Conservation (phyloP, 78 protist species). For the Guillardia theta region DNA sequence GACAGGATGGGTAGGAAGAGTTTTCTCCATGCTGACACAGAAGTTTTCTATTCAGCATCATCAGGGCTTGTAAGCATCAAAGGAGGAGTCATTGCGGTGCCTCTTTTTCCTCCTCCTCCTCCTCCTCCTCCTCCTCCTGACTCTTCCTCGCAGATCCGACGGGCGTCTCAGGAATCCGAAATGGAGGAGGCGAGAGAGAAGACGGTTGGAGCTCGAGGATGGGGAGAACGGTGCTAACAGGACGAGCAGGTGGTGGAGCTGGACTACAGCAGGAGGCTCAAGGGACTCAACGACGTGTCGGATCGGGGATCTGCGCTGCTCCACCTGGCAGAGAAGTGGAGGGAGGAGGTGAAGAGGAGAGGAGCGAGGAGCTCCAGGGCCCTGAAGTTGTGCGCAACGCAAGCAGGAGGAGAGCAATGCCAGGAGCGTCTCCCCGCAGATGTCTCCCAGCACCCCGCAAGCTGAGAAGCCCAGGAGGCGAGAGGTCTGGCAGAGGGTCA, state of each 20-base stretch:
- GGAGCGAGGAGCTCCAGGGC: neutral
- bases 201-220: neutral
- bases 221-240: neutral
- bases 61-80: no score
- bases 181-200: neutral
- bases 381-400: neutral
- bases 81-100: no score
- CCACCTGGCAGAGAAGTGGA: neutral
- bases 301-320: neutral
- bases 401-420: neutral
- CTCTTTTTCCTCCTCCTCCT: neutral
- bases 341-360: neutral
- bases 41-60: no score
- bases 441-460: no score
- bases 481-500: neutral
- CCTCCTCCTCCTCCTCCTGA: neutral
- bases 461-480: no score
- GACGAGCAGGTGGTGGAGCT: neutral
- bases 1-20: no score
- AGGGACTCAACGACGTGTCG: neutral
- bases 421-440: neutral
- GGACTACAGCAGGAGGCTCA: neutral
- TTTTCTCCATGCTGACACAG: no score
- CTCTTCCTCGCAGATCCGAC: neutral
- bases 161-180: neutral